Percentiles rank a stretch among this genome's conserved stretches.
Conservation (phyloP, 176 grass and related monocot genomes). For the Coix lacrymajobi region DNA sequence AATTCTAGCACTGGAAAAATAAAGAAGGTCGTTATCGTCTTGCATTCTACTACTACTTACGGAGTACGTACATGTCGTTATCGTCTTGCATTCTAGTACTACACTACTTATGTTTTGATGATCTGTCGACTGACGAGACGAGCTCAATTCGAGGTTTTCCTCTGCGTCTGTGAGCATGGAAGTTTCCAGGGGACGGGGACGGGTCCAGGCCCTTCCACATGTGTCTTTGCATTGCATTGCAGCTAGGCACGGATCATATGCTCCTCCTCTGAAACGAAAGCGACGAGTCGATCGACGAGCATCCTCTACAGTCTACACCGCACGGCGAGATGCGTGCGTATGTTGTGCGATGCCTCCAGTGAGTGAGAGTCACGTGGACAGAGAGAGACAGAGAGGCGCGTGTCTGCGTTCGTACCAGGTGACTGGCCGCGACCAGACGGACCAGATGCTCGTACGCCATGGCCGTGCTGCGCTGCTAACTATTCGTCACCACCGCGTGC, state of each 20-base stretch:
- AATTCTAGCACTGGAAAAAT: no score
- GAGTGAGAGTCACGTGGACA: neutral
- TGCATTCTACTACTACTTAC: no score
- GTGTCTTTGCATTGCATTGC: neutral
- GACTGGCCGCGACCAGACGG: no score
- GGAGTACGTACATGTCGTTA: neutral
- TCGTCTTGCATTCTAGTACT: no score
- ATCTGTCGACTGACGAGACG: neutral
- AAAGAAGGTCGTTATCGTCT: neutral
- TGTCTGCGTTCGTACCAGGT: no score
- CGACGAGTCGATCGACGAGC: neutral
- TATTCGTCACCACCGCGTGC: no score
- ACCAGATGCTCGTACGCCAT: neutral
- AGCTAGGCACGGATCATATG: neutral
- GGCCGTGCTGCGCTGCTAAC: neutral
- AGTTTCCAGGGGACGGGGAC: neutral
- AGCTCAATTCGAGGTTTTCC: neutral
- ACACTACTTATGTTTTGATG: neutral
- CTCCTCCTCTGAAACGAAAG: constrained; percentile 22
- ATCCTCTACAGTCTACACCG: neutral
- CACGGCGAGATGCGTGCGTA: neutral
- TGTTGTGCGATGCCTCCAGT: neutral
- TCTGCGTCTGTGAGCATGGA: neutral
- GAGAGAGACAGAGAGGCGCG: neutral
- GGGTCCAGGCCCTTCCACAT: neutral